Evolutionary conservation across 257 asterid genomes (phyloP), one percentile per base, ranked within the genome.

Genomic region (Anisodus acutangulus): DNA sequence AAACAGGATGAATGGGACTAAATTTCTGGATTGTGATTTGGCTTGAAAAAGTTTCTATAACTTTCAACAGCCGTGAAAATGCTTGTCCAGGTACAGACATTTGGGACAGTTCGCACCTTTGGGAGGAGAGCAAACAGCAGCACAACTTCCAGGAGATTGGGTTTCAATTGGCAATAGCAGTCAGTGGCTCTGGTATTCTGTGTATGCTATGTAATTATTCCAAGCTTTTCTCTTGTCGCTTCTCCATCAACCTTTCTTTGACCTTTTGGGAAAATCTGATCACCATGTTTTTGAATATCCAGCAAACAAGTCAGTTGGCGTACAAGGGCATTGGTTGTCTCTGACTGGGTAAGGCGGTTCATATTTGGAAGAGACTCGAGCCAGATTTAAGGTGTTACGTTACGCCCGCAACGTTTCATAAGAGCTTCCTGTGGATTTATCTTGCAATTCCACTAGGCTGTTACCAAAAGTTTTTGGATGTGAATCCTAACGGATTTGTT

Each of bases 171-270:
- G 98, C 55, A 93, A 87, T 31, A 94, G 99, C 90, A 59, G 87
- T 66, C 99, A 96, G 88, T 96, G 99, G 99, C 98, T 96, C 31
- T 96, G 99, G 99, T 94, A 96, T 85, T 96, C 99, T 70, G 95
- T 96, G 35, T 96, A 96, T 69, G 98, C 99, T 15, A 95, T 97
- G 99, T 95, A 35, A 9, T 87, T 66, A 79, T 12, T 85, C 78
- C 76, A 2, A 62, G 59, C 83, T 22, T 79, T 26, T 76, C 11
- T 26, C 45, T 26, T 17, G 47, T 54, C 1, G 17, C 53, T 58
- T 41, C 47, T 51, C 17, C 81, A 17, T 6, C 17, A 60, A 43
- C 53, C 8, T 78, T 4, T 12, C 66, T 84, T 41, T 66, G 37
- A 51, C 39, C 64, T 49, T 67, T 19, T 53, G 3, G 7, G 43